phyloP scores from a whole-genome alignment of 768 basidiomycete genomes.

The Grammothele lineata region DNA sequence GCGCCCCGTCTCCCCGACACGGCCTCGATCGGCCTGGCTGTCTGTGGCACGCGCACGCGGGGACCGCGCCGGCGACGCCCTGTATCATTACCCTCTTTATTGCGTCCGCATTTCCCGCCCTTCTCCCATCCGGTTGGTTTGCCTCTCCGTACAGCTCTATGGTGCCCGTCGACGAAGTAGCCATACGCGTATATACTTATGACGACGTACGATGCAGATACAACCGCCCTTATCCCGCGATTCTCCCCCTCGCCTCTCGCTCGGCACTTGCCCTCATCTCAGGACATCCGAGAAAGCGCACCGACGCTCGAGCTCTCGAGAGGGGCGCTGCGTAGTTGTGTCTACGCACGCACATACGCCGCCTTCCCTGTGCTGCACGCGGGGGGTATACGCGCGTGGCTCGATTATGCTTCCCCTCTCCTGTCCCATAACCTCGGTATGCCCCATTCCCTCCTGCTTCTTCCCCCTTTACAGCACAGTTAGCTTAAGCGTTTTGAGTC shows the following conservation, averaged over 20 bases:
- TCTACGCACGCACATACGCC: no score
- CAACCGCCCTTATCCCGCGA: neutral
- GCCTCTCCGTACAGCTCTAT: neutral
- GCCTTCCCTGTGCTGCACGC: no score
- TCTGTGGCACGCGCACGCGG: conserved; percentile 2
- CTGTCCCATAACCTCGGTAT: neutral
- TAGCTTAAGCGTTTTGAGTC: no score
- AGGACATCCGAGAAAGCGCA: neutral
- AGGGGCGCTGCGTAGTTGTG: neutral
- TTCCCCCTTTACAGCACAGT: no score
- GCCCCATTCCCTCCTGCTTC: neutral
- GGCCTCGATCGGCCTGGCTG: neutral
- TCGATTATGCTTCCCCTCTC: neutral
- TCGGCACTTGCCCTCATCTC: neutral
- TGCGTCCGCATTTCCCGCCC: conserved; percentile 2
- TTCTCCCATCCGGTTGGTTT: conserved; percentile 1
- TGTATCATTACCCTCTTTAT: conserved; percentile 17
- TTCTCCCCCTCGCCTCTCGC: neutral
- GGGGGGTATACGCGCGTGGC: conserved; percentile 1
- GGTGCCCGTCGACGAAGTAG: conserved; percentile 6
- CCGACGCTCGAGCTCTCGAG: neutral
- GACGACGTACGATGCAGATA: conserved; percentile 1
- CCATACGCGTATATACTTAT: conserved; percentile 1
- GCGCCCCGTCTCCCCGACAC: no score
- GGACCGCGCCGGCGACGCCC: conserved; percentile 9